Evolutionary conservation across 768 basidiomycete genomes (phyloP).

Genomic region (Rhizopogon sp.): DNA sequence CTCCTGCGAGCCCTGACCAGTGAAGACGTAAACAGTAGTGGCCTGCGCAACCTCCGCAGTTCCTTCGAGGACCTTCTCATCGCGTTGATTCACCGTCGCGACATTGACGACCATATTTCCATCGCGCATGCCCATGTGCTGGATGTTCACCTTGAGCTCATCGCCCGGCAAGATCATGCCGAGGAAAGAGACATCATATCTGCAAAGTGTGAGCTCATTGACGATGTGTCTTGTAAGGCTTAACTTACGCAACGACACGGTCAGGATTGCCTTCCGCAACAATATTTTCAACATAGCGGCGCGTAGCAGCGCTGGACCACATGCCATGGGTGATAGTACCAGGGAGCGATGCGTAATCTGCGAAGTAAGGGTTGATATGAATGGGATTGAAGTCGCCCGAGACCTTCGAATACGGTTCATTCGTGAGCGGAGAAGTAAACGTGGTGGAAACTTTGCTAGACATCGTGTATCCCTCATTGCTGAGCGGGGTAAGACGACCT

Average conservation of each 20-base stretch:
- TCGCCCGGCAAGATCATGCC: conserved; percentile 96
- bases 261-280: conserved; percentile 91
- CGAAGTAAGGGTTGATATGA: conserved; percentile 97
- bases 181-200: conserved; percentile 92
- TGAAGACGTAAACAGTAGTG: conserved; percentile 93
- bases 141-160: conserved; percentile 79
- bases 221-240: background rate
- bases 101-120: conserved; percentile 92
- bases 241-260: conserved; percentile 77
- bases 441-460: conserved; percentile 55
- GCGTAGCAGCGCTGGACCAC: conserved; percentile 94
- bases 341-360: conserved; percentile 87
- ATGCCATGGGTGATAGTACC: conserved; percentile 98
- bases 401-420: conserved; percentile 92
- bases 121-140: conserved; percentile 86
- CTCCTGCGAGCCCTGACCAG: conserved; percentile 97
- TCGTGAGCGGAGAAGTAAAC: conserved; percentile 84
- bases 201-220: conserved; percentile 22
- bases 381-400: conserved; percentile 99
- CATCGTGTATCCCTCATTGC: conserved; percentile 85
- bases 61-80: conserved; percentile 90
- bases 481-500: conserved; percentile 70
- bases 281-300: conserved; percentile 87
- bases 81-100: conserved; percentile 76
- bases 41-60: conserved; percentile 92